A percentile compares a stretch with the other conserved stretches of the same genome.
Evolutionary conservation across 345 rosid genomes (phyloP).

Genomic region (Aquilaria yunnanensis): DNA sequence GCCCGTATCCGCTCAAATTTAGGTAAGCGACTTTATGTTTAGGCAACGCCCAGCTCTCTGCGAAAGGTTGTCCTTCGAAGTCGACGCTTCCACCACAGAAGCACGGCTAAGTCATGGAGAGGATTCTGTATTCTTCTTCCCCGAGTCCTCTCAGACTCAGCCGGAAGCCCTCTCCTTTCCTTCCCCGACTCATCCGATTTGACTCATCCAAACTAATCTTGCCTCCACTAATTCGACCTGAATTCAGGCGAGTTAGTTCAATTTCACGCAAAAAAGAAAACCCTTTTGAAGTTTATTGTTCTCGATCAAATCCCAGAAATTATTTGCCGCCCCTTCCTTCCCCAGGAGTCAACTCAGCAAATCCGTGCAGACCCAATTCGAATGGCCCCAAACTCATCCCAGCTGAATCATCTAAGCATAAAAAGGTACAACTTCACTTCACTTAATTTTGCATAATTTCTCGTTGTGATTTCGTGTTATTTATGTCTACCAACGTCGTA

Average conservation of each 20-base stretch:
- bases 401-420: constrained; percentile 20
- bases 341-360: constrained; percentile 19
- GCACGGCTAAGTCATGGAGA: constrained; percentile 66
- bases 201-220: constrained; percentile 29
- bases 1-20: too few relatives aligned
- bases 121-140: constrained; percentile 76
- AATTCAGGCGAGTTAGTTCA: constrained; percentile 36
- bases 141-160: constrained; percentile 33
- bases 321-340: constrained; percentile 17
- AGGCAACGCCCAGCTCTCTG: neutral
- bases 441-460: neutral
- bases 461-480: neutral
- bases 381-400: constrained; percentile 28
- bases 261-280: constrained; percentile 31
- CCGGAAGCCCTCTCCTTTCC: constrained; percentile 23
- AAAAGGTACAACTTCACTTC: constrained; percentile 40
- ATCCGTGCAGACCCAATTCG: constrained; percentile 26
- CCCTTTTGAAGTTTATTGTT: constrained; percentile 13
- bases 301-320: constrained; percentile 11
- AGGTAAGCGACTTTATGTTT: neutral
- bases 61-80: constrained; percentile 27
- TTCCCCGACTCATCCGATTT: constrained; percentile 34
- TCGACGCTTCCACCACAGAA: constrained; percentile 1
- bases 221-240: constrained; percentile 15
- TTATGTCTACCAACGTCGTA: neutral